These are phyloP conservation scores for Aspergillus amoenus DNA, from an alignment of 2,329 filamentous ascomycete species.

Conservation along the genomic window DNA sequence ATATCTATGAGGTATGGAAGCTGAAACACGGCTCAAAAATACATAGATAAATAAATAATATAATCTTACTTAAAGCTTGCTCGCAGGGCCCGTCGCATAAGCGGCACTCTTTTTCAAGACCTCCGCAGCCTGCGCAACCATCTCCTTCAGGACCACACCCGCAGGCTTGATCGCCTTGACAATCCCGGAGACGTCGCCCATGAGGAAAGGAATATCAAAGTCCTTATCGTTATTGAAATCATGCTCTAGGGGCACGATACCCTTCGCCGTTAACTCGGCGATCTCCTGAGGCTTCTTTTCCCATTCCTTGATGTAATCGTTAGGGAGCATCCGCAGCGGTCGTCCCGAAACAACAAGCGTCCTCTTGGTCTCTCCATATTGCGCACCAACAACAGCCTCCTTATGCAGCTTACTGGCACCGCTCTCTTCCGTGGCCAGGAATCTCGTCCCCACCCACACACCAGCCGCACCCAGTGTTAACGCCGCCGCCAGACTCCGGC, in stretches of 20 bases:
- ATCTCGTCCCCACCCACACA: slow-evolving; percentile 93
- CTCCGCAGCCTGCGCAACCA: slow-evolving; percentile 74
- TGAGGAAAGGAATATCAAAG: slow-evolving; percentile 81
- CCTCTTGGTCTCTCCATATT: slow-evolving; percentile 74
- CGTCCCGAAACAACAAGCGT: slow-evolving; percentile 81
- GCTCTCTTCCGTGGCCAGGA: slow-evolving; percentile 80
- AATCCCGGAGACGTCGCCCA: slow-evolving; percentile 87
- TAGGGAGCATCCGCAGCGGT: slow-evolving; percentile 75
- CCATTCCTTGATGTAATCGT: slow-evolving; percentile 82
- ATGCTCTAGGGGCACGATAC: slow-evolving; percentile 76
- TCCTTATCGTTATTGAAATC: slow-evolving; percentile 82
- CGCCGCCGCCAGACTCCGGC: slow-evolving; percentile 73
- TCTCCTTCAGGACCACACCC: slow-evolving; percentile 79
- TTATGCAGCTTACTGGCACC: slow-evolving; percentile 81
- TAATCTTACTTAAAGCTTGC: slow-evolving; percentile 46
- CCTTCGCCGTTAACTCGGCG: slow-evolving; percentile 69
- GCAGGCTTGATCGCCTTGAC: slow-evolving; percentile 79
- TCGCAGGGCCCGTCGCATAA: slow-evolving; percentile 53
- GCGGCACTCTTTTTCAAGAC: slow-evolving; percentile 62
- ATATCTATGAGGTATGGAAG: background rate
- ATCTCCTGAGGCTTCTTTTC: slow-evolving; percentile 74
- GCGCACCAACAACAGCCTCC: slow-evolving; percentile 74
- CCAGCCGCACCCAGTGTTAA: slow-evolving; percentile 86
- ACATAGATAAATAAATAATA: background rate
- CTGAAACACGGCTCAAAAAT: background rate